Percentiles rank a stretch among this genome's conserved stretches.
phyloP scores from a whole-genome alignment of 768 basidiomycete genomes.

The Leccinum longicurvipes region DNA sequence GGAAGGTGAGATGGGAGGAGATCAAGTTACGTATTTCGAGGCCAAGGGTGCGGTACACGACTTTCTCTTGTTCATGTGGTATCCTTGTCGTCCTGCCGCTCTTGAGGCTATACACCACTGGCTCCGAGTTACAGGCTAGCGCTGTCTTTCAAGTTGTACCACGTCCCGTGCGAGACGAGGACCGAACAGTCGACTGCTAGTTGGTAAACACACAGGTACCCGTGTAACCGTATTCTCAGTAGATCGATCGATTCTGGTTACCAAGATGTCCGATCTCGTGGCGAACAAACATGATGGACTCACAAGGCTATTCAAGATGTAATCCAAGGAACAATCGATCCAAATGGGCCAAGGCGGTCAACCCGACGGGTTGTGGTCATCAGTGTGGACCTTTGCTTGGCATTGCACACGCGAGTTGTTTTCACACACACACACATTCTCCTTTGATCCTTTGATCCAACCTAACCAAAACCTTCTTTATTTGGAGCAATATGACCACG shows the following conservation, averaged over 20 bases:
- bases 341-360: neutral
- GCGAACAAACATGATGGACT: neutral
- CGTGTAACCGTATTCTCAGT: neutral
- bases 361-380: neutral
- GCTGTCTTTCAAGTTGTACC: neutral
- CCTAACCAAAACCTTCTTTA: neutral
- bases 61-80: slow-evolving; percentile 46
- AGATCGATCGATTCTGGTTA: neutral
- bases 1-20: slow-evolving; percentile 44
- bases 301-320: neutral
- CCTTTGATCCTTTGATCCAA: neutral
- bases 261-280: neutral
- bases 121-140: slow-evolving; percentile 18
- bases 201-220: neutral
- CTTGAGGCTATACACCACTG: slow-evolving; percentile 49
- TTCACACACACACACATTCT: neutral
- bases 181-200: neutral
- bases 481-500: neutral
- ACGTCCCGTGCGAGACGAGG: neutral
- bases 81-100: slow-evolving; percentile 49
- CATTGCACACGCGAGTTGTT: neutral
- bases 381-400: neutral
- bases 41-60: slow-evolving; percentile 54
- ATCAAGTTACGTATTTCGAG: slow-evolving; percentile 47
- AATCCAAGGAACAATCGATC: neutral